A percentile compares a stretch with the other conserved stretches of the same genome.
These are phyloP conservation scores for Colletotrichum brevisporum DNA, from an alignment of 2,329 filamentous ascomycete species.

Conservation along the genomic window DNA sequence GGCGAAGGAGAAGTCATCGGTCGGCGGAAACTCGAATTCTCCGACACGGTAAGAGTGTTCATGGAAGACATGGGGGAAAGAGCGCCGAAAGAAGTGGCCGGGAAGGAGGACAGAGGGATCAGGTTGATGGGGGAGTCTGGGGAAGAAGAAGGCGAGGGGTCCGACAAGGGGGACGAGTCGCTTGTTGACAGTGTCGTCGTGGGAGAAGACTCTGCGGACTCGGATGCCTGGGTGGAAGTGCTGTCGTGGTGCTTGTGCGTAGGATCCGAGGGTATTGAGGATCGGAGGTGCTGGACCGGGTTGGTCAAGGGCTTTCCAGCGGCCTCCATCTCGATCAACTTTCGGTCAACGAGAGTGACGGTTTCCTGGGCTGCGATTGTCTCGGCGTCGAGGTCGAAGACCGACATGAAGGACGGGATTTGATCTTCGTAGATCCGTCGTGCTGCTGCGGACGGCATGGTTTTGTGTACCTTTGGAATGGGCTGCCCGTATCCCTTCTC, in stretches of 20 bases:
- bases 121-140: constrained; percentile 89
- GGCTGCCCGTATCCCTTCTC: constrained; percentile 39
- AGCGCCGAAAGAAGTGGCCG: constrained; percentile 70
- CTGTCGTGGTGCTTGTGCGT: constrained; percentile 81
- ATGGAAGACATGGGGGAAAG: constrained; percentile 54
- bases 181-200: constrained; percentile 95
- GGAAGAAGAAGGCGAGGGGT: constrained; percentile 91
- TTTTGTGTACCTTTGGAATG: constrained; percentile 46
- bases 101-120: constrained; percentile 78
- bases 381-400: constrained; percentile 76
- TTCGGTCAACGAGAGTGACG: constrained; percentile 68
- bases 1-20: constrained; percentile 79
- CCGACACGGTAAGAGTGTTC: constrained; percentile 63
- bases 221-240: constrained; percentile 82
- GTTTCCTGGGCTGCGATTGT: constrained; percentile 67
- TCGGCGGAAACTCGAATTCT: constrained; percentile 59
- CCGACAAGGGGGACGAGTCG: constrained; percentile 90
- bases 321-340: constrained; percentile 63
- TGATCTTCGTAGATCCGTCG: constrained; percentile 76
- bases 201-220: constrained; percentile 93
- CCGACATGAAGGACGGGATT: constrained; percentile 83
- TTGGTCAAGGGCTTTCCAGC: constrained; percentile 54
- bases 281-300: constrained; percentile 53
- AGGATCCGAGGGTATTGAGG: constrained; percentile 59
- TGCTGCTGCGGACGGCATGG: constrained; percentile 74